Conservation (phyloP, 1,284 basidiomycete species). For the Tylopilus sp. region DNA sequence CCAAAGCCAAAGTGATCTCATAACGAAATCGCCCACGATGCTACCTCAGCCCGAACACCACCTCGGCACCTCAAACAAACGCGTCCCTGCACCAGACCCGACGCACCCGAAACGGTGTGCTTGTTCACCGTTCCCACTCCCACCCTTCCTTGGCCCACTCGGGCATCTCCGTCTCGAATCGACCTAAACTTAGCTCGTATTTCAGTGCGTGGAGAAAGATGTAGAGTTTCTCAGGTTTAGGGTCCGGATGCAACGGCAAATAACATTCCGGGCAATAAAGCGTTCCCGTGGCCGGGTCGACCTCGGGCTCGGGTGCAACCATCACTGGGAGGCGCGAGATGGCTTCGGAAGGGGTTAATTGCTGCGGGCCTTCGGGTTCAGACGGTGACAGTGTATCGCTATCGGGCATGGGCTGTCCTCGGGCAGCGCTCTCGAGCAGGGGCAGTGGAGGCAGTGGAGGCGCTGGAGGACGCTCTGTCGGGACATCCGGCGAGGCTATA, state of each 20-base stretch:
- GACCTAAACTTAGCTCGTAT: slow-evolving; percentile 75
- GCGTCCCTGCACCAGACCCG: slow-evolving; percentile 1
- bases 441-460: not conserved
- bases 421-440: not conserved
- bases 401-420: not conserved
- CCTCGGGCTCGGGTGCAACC: slow-evolving; percentile 25
- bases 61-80: not conserved
- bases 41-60: not conserved
- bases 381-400: not conserved
- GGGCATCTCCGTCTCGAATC: slow-evolving; percentile 74
- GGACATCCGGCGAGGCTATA: not conserved
- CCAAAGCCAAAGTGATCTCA: no score
- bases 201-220: slow-evolving; percentile 90
- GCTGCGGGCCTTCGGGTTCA: not conserved
- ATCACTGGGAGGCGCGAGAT: slow-evolving; percentile 21
- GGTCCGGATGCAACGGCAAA: slow-evolving; percentile 87
- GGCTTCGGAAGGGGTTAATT: slow-evolving; percentile 26
- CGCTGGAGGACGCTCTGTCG: not conserved
- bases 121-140: slow-evolving; percentile 50
- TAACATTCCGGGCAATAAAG: slow-evolving; percentile 85
- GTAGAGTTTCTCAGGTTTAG: slow-evolving; percentile 84
- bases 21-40: not conserved
- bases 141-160: slow-evolving; percentile 69
- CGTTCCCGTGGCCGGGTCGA: slow-evolving; percentile 32
- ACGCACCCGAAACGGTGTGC: not conserved